Evolutionary conservation across 225 moss, liverwort and hornwort genomes (phyloP).

Genomic region (Ulota crispa): DNA sequence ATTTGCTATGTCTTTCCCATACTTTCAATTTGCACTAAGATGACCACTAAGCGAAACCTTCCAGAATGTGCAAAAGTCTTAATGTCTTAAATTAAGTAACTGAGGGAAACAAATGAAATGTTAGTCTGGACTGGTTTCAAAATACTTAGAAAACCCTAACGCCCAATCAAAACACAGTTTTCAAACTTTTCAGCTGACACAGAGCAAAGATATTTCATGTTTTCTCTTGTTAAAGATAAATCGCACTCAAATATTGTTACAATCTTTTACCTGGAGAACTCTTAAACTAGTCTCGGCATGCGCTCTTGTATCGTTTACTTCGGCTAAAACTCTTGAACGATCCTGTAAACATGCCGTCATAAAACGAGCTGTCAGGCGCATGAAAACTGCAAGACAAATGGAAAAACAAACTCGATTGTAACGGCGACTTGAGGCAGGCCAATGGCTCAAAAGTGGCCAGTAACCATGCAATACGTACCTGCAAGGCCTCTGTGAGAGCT

Average conservation of each 20-base stretch:
- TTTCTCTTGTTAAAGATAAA: background rate
- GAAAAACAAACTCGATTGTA: background rate
- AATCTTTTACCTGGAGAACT: slow-evolving; percentile 50
- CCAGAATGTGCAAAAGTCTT: background rate
- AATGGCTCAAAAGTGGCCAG: background rate
- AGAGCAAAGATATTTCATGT: background rate
- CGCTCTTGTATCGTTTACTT: slow-evolving; percentile 45
- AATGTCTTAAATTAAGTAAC: background rate
- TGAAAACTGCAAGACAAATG: slow-evolving; percentile 2
- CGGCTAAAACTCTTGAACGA: slow-evolving; percentile 45
- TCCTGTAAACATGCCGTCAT: slow-evolving; percentile 37
- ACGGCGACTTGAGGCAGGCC: background rate
- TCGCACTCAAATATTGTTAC: background rate
- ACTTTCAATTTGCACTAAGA: background rate
- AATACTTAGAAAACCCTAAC: background rate
- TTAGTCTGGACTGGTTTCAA: background rate
- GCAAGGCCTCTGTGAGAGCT: slow-evolving; percentile 51
- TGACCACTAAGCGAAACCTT: background rate
- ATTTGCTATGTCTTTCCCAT: background rate
- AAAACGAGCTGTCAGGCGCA: background rate
- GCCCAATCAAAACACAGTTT: background rate
- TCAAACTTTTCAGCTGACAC: background rate
- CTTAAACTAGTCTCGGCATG: slow-evolving; percentile 52
- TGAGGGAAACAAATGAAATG: background rate
- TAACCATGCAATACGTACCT: slow-evolving; percentile 34